Evolutionary conservation across 495 filamentous ascomycete species (phyloP).

Genomic region (Chaetomium cochliodes): DNA sequence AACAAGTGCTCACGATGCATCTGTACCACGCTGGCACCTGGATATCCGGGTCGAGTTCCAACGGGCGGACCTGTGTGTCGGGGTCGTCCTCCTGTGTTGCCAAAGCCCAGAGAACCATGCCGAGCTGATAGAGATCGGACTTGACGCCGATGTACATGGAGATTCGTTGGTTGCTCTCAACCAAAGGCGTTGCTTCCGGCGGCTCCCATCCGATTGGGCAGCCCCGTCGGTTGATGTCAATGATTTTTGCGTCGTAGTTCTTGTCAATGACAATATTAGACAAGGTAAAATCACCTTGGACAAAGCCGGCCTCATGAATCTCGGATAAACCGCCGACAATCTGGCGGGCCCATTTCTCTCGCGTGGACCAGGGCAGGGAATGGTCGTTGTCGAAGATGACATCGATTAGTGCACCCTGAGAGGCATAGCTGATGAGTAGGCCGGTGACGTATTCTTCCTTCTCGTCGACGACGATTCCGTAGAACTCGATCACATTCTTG

Average conservation of each 20-base stretch:
- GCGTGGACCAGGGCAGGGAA: conserved; percentile 67
- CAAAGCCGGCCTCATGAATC: conserved; percentile 94
- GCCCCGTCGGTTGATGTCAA: conserved; percentile 95
- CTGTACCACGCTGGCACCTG: conserved; percentile 48
- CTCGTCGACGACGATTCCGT: conserved; percentile 87
- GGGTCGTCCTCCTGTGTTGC: conserved; percentile 87
- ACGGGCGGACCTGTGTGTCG: conserved; percentile 72
- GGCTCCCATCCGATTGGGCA: conserved; percentile 98
- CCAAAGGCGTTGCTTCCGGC: conserved; percentile 82
- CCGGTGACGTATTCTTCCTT: conserved; percentile 74
- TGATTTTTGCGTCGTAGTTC: conserved; percentile 85
- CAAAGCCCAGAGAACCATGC: conserved; percentile 95
- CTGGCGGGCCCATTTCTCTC: conserved; percentile 89
- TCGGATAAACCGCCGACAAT: conserved; percentile 88
- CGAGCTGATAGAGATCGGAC: conserved; percentile 90
- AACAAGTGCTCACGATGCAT: conserved; percentile 45
- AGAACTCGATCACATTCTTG: conserved; percentile 79
- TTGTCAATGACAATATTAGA: conserved; percentile 95
- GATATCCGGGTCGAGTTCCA: conserved; percentile 47
- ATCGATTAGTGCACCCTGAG: conserved; percentile 86
- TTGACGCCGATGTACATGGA: conserved; percentile 99
- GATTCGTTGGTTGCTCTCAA: conserved; percentile 88
- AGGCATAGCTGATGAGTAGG: conserved; percentile 83
- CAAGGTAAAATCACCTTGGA: conserved; percentile 95
- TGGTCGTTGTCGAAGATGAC: conserved; percentile 74